Conservation (phyloP, 495 filamentous ascomycete genomes). For the Neurospora hispaniola region DNA sequence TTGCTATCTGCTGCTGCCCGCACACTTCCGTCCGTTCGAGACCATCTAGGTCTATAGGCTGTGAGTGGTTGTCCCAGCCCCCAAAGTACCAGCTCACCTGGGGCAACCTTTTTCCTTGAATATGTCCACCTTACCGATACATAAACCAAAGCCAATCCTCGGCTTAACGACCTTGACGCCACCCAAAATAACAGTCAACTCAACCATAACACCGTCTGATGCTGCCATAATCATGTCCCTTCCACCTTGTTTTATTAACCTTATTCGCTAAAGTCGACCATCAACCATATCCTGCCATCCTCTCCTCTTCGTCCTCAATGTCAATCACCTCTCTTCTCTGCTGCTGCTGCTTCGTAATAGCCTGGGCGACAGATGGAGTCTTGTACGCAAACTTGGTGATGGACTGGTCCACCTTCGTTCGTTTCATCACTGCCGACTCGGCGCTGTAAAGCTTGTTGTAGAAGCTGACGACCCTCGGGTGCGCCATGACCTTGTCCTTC, state of each 20-base stretch:
- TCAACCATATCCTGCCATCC: conserved; percentile 28
- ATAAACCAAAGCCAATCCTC: neutral
- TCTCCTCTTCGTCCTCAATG: conserved; percentile 30
- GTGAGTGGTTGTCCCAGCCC: neutral
- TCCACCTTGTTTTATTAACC: neutral
- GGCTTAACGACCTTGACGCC: neutral
- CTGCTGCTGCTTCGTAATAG: neutral
- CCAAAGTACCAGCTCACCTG: neutral
- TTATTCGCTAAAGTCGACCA: neutral
- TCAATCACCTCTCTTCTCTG: neutral
- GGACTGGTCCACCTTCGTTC: conserved; percentile 5
- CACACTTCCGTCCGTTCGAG: neutral
- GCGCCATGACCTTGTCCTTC: conserved; percentile 86
- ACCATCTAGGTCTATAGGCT: neutral
- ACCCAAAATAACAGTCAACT: neutral
- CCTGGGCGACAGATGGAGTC: neutral
- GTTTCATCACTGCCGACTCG: conserved; percentile 30
- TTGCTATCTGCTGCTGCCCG: neutral
- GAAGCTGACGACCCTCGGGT: conserved; percentile 74
- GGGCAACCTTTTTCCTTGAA: neutral
- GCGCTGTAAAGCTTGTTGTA: conserved; percentile 67
- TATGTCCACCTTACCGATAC: neutral
- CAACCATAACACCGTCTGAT: neutral
- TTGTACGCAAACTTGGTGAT: conserved; percentile 22
- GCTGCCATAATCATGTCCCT: neutral